phyloP scores from a whole-genome alignment of 257 asterid species.

The Solanum ahanhuiri region DNA sequence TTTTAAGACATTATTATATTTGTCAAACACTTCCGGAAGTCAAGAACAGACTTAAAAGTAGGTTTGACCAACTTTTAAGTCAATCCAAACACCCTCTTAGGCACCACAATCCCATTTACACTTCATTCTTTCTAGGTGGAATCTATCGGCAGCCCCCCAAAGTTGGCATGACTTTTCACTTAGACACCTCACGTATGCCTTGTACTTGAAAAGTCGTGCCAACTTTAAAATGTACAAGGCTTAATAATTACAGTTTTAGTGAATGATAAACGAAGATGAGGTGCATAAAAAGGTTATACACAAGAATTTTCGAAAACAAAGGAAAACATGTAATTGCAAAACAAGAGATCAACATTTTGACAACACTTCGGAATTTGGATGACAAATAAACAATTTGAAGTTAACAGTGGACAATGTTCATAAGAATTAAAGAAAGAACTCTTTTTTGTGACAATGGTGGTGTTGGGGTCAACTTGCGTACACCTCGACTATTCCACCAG shows the following conservation, averaged over 20 bases:
- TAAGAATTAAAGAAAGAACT: background rate
- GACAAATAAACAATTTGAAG: background rate
- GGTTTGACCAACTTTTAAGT: too few species aligned
- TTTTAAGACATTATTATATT: too few species aligned
- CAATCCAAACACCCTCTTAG: background rate
- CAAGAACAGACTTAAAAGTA: too few species aligned
- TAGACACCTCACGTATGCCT: background rate
- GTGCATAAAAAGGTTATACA: background rate
- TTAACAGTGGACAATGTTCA: background rate
- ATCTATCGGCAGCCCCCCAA: background rate
- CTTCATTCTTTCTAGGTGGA: background rate
- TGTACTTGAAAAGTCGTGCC: background rate
- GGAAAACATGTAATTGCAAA: background rate
- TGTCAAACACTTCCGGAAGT: too few species aligned
- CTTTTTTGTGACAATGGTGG: background rate
- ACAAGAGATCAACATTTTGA: background rate
- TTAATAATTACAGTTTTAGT: background rate
- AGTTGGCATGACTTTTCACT: background rate
- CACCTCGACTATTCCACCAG: background rate
- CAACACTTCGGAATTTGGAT: background rate
- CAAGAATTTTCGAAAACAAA: background rate
- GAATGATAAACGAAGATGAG: background rate
- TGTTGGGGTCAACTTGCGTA: background rate
- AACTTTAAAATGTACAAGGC: background rate
- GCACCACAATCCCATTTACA: background rate